Evolutionary conservation across 2,329 filamentous ascomycete species (phyloP), one percentile per base, ranked within the genome.

Genomic region (Colletotrichum tanaceti): DNA sequence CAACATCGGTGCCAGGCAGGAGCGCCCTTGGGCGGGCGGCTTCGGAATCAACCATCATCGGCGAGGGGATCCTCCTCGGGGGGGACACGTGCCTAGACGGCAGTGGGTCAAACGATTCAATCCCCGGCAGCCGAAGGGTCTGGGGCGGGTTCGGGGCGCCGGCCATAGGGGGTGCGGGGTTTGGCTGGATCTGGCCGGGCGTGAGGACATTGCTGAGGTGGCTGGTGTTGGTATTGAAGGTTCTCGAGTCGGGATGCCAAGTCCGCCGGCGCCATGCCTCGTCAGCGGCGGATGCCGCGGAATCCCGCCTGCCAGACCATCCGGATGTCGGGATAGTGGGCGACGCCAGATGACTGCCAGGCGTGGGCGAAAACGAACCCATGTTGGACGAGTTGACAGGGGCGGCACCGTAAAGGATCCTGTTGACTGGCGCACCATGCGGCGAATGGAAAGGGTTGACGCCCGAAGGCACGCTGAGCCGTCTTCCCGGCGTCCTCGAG

Each of bases 21-120:
- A 78, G 72, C 0, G 79, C 61, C 18, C 81, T 72, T 58, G 79
- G 79, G 76, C 80, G 73, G 68, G 80, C 41, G 70, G 80, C 61
- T 73, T 86, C 77, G 41, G 80, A 74, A 72, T 97, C 93, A 11
- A 94, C 80, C 75, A 91, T 87, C 92, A 96, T 94, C 0, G 93
- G 92, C 60, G 92, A 94, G 2, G 88, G 84, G 62, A 86, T 86
- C 54, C 90, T 88, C 57, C 88, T 86, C 1, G 88, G 86, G 9
- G 90, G 89, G 0, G 91, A 88, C 14, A 84, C 77, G 1, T 89
- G 86, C 22, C 86, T 87, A 66, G 87, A 86, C 32, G 89, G 91
- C 28, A 92, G 83, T 64, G 93, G 90, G 75, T 95, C 93, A 74
- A 98, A 97, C 18, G 93, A 97, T 77, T 97, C 93, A 72, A 98